Evolutionary conservation across 768 basidiomycete genomes (phyloP), one percentile per base, ranked within the genome.

Genomic region (Psilocybe cubensis): DNA sequence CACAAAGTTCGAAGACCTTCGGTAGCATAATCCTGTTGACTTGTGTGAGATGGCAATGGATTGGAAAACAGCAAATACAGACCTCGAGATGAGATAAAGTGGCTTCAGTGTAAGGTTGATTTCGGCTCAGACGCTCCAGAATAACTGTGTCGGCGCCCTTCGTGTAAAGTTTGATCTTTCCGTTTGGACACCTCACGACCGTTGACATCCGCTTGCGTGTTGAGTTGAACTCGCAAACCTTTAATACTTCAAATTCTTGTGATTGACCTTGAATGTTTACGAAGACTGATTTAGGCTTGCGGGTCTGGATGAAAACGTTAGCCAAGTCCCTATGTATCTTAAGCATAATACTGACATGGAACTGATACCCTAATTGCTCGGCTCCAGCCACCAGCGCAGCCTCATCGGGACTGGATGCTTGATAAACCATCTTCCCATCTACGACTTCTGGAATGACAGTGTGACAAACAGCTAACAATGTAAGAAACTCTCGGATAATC

Each of bases 131-230:
- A 17, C 97, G 84, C 70, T 98, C 96, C 56, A 96, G 75, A 65
- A 99, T 98, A 65, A 98, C 97, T 1, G 94, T 98, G 70, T 99
- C 97, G 1, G 97, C 97, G 24, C 97, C 97, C 71, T 99, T 99
- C 58, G 91, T 94, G 68, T 93, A 98, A 8, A 99, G 70, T 74
- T 95, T 98, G 76, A 99, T 92, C 71, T 86, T 87, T 45, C 96
- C 95, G 62, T 94, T 87, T 0, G 96, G 90, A 23, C 84, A 81
- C 21, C 94, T 86, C 28, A 99, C 83, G 63, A 99, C 75, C 1
- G 96, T 96, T 24, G 97, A 98, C 97, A 99, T 98, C 57, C 97
- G 85, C 68, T 99, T 98, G 49, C 97, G 84, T 3, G 94, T 93
- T 21, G 94, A 97, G 70, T 98, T 98, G 82, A 99, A 99, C 75